Conservation (phyloP, 805 yeast species). For the Saccharomyces mikatae region DNA sequence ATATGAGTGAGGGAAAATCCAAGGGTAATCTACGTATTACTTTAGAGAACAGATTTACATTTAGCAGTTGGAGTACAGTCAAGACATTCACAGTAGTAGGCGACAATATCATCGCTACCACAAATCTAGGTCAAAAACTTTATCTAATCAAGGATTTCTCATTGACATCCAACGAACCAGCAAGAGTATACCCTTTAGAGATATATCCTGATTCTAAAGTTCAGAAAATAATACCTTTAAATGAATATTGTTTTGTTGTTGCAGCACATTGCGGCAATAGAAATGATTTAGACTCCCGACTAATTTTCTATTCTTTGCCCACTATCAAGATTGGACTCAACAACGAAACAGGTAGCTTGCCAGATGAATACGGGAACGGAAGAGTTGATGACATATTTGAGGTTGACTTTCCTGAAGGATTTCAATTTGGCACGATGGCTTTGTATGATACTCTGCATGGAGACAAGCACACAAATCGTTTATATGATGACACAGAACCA, state of each 20-base stretch:
- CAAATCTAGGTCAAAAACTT: slow-evolving; percentile 4
- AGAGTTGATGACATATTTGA: not conserved
- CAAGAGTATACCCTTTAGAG: not conserved
- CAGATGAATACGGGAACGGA: not conserved
- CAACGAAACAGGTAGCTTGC: not conserved
- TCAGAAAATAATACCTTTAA: slow-evolving; percentile 4
- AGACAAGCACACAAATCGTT: not conserved
- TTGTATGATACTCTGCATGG: not conserved
- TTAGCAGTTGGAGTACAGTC: not conserved
- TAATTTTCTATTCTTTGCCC: slow-evolving; percentile 4
- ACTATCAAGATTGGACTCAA: not conserved
- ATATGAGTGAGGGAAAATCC: not conserved
- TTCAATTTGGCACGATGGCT: not conserved
- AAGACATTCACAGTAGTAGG: slow-evolving; percentile 5
- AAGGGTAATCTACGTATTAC: not conserved
- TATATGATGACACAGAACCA: not conserved
- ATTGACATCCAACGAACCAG: not conserved
- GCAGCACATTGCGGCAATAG: slow-evolving; percentile 6
- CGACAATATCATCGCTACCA: slow-evolving; percentile 9
- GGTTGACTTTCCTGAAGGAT: not conserved
- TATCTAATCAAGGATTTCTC: slow-evolving; percentile 1
- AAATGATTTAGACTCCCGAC: slow-evolving; percentile 5
- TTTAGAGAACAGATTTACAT: not conserved
- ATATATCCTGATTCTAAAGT: slow-evolving; percentile 4
- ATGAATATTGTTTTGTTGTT: slow-evolving; percentile 7